These are phyloP conservation scores for Porodaedalea pini DNA, from an alignment of 1,284 basidiomycete species.

Conservation along the genomic window DNA sequence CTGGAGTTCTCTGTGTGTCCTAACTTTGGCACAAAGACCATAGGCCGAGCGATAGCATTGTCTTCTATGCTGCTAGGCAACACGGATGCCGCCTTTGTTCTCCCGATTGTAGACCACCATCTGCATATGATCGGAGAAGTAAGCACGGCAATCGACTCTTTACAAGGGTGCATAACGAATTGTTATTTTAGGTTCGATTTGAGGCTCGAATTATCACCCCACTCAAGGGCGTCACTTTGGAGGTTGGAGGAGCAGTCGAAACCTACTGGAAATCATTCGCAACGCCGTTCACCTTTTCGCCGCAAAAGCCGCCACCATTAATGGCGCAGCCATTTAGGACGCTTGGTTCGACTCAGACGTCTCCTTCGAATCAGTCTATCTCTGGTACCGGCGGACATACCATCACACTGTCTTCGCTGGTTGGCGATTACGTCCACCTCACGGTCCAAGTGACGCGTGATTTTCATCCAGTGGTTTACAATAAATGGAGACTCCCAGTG, in stretches of 20 bases:
- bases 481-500: conserved; percentile 71
- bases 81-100: conserved; percentile 55
- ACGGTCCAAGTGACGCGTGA: conserved; percentile 93
- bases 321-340: conserved; percentile 25
- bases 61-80: conserved; percentile 69
- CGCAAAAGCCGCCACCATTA: conserved; percentile 6
- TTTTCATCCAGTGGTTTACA: conserved; percentile 79
- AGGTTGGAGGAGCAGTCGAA: conserved; percentile 92
- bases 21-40: conserved; percentile 97
- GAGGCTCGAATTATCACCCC: conserved; percentile 87
- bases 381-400: conserved; percentile 45
- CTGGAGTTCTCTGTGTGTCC: conserved; percentile 96
- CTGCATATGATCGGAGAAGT: conserved; percentile 95
- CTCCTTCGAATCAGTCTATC: conserved; percentile 56
- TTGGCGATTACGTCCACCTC: conserved; percentile 83
- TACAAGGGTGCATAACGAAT: conserved; percentile 13
- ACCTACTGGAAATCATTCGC: conserved; percentile 96
- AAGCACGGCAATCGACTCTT: conserved; percentile 25
- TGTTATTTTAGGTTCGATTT: conserved; percentile 67
- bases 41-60: conserved; percentile 89
- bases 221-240: conserved; percentile 91
- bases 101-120: conserved; percentile 90
- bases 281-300: conserved; percentile 32
- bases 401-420: conserved; percentile 81
- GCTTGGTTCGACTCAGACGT: conserved; percentile 56